Base-by-base conservation (phyloP, 306 rosid genomes). In the Albizia julibrissin region DNA sequence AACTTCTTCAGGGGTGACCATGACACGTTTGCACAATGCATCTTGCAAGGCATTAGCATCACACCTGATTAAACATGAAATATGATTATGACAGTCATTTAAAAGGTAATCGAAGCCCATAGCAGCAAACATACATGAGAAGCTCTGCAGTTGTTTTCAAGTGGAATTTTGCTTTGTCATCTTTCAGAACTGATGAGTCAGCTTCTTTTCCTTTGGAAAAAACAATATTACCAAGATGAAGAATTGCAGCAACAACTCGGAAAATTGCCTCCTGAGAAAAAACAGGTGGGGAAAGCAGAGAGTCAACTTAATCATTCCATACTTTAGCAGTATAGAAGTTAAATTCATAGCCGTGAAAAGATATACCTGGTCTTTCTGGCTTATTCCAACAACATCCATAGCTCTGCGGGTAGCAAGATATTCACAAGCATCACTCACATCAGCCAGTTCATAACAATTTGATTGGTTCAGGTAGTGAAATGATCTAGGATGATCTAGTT, bases 1-100 rank as follows among this genome's bases (percentile, higher is more conserved):
- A 80, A 96, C 93, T 92, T 96, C 99, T 91, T 96, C 99, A 5
- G 99, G 99, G 61, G 99, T 96, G 88, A 96, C 86, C 99, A 96
- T 96, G 86, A 94, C 92, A 89, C 99, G 99, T 91, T 96, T 96
- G 78, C 99, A 96, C 82, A 94, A 82, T 75, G 99, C 99, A 82
- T 94, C 99, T 86, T 96, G 89, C 88, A 96, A 88, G 81, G 90
- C 99, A 62, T 43, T 85, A 70, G 26, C 69, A 86, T 94, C 92
- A 73, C 98, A 93, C 99, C 99, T 96, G 88, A 84, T 74, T 66
- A 49, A 77, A 65, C 80, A 73, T 62, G 24, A 43, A 31, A 59
- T 68, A 19, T 61, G 44, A 84, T 80, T 18, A 67, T 74, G 77
- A 81, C 67, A 74, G 62, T 61, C 84, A 87, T 66, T 78, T 80